A percentile compares a stretch with the other conserved stretches of the same genome.
These are phyloP conservation scores for Tuber brumale DNA, from an alignment of 495 filamentous ascomycete species.

Conservation along the genomic window DNA sequence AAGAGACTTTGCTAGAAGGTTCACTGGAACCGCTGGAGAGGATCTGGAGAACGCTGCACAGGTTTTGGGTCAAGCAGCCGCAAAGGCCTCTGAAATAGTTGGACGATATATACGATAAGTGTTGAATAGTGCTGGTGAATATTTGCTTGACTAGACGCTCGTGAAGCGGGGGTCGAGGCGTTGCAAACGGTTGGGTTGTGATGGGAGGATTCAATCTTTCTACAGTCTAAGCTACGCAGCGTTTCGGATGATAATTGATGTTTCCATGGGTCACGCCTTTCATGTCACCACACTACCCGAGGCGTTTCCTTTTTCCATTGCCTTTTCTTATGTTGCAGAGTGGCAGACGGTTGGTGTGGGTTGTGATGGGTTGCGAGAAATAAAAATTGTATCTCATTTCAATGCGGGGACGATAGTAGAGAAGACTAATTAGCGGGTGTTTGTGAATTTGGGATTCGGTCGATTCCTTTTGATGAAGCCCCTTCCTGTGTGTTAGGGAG, in stretches of 20 bases:
- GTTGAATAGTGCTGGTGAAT: not conserved
- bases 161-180: not conserved
- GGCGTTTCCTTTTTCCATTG: not conserved
- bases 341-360: not conserved
- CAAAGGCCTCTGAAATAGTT: slow-evolving; percentile 79
- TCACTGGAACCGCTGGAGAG: slow-evolving; percentile 89
- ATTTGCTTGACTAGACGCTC: not conserved
- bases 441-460: not conserved
- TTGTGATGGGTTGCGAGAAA: not conserved
- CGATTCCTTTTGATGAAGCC: not conserved
- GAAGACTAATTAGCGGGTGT: not conserved
- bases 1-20: slow-evolving; percentile 88
- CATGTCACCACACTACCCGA: not conserved
- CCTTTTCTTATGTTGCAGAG: not conserved
- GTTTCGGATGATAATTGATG: not conserved
- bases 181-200: not conserved
- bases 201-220: not conserved
- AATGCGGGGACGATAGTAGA: not conserved
- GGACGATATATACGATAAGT: slow-evolving; percentile 60
- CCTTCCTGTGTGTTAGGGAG: not conserved
- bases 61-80: slow-evolving; percentile 76
- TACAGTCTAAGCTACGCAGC: not conserved
- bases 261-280: not conserved
- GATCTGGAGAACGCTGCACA: slow-evolving; percentile 83
- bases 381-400: slow-evolving; percentile 1